Percentiles rank a stretch among this genome's conserved stretches.
Conservation (phyloP, 306 rosid genomes). For the Corylus americana region DNA sequence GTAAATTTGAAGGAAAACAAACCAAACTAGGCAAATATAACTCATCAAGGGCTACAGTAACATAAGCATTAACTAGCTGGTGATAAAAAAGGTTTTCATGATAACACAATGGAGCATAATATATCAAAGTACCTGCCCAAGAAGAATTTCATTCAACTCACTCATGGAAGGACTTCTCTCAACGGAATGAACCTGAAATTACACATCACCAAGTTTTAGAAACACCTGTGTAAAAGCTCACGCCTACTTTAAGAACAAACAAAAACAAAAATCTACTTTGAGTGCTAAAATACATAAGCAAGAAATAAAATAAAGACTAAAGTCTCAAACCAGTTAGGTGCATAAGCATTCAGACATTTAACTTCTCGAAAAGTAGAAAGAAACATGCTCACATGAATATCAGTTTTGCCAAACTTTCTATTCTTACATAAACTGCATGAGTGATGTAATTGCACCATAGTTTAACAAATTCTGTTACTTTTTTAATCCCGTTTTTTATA, state of each 20-base stretch:
- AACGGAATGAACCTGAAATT: slow-evolving; percentile 82
- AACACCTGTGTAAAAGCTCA: slow-evolving; percentile 24
- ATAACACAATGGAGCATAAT: slow-evolving; percentile 8
- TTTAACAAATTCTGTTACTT: too few relatives aligned
- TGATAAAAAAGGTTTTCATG: neutral
- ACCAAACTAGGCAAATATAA: slow-evolving; percentile 6
- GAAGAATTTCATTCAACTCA: slow-evolving; percentile 90
- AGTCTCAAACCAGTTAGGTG: neutral
- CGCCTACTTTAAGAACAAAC: slow-evolving; percentile 11
- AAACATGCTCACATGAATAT: neutral
- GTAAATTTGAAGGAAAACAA: neutral
- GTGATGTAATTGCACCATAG: neutral
- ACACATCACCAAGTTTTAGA: slow-evolving; percentile 30
- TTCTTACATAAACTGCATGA: neutral
- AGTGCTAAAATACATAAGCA: neutral
- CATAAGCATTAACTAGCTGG: neutral
- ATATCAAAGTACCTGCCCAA: slow-evolving; percentile 76
- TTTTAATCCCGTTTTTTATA: neutral
- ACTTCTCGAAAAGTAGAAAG: neutral
- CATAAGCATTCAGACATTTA: neutral
- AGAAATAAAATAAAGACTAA: slow-evolving; percentile 4
- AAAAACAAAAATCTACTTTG: slow-evolving; percentile 9
- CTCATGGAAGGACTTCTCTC: slow-evolving; percentile 99
- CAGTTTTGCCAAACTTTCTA: neutral
- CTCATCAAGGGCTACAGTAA: neutral